A percentile compares a stretch with the other conserved stretches of the same genome.
These are phyloP conservation scores for Fusarium sp. DNA, from an alignment of 2,329 filamentous ascomycete genomes.

Conservation along the genomic window DNA sequence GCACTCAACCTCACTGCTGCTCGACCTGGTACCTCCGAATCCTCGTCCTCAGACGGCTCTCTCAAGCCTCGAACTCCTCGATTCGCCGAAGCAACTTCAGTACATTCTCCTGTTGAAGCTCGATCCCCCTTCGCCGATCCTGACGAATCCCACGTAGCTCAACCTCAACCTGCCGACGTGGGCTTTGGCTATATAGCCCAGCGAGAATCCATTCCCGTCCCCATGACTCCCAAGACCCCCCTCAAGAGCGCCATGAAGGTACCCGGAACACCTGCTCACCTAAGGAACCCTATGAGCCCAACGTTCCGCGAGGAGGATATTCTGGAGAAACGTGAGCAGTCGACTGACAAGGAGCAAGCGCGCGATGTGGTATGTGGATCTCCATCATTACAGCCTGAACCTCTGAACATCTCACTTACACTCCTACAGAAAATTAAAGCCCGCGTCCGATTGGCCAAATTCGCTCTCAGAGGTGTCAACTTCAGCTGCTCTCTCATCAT, in stretches of 20 bases:
- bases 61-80: conserved; percentile 81
- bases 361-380: conserved; percentile 81
- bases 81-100: conserved; percentile 84
- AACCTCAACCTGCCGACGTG: conserved; percentile 84
- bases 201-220: conserved; percentile 70
- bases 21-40: conserved; percentile 64
- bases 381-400: neutral
- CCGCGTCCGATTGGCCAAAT: conserved; percentile 91
- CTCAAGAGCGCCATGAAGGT: conserved; percentile 92
- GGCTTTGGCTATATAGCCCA: conserved; percentile 91
- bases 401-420: conserved; percentile 46
- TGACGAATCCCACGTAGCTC: conserved; percentile 66
- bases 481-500: conserved; percentile 98
- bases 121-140: conserved; percentile 71
- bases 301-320: conserved; percentile 91
- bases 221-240: conserved; percentile 79
- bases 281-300: conserved; percentile 86
- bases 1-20: conserved; percentile 67
- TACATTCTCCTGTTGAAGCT: conserved; percentile 80
- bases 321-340: conserved; percentile 84
- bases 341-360: conserved; percentile 88
- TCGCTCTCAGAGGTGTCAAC: conserved; percentile 94
- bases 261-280: conserved; percentile 82
- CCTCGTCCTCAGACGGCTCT: conserved; percentile 67
- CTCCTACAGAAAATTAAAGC: conserved; percentile 85